Base-by-base conservation (phyloP, 306 rosid species). In the Sphenostylis stenocarpa region DNA sequence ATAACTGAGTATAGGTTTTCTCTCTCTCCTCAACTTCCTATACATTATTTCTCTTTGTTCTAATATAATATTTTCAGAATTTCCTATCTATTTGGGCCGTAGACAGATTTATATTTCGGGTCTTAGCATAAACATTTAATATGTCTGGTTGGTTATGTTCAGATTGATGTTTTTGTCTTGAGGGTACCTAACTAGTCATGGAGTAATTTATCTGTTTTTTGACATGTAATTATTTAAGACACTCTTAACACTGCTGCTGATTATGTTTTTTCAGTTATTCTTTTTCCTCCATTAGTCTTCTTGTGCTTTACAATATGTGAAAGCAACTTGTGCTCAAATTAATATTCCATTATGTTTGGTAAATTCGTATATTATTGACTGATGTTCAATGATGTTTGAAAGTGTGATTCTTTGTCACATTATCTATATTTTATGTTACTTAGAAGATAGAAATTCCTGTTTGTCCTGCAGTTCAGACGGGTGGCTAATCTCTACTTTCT, bases 401-500 rank as follows among this genome's bases (percentile, higher is more conserved):
- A 57, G 53, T 77, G 55, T 65, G 45, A 64, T 76, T 49, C 45
- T 33, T 77, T 82, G 73, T 78, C 62, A 41, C 63, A 63, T 36
- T 19, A 45, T 75, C 71, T 41, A 21, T 80, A 61, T 29, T 61
- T 77, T 67, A 57, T 81, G 76, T 72, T 82, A 68, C 87, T 87
- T 83, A 84, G 84, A 90, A 67, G 79, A 84, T 88, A 86, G 67
- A 81, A 67, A 75, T 84, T 47, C 77, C 55, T 86, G 58, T 84
- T 85, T 83, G 80, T 57, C 71, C 56, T 85, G 90, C 98, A 95
- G 98, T 95, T 95, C 90, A 90, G 98, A 62, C 95, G 98, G 86
- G 98, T 95, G 85, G 98, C 98, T 72, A 95, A 95, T 80, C 92
- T 92, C 74, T 95, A 95, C 88, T 95, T 95, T 76, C 98, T 95